Percentiles rank a stretch among this genome's conserved stretches.
Conservation (phyloP, 2,329 filamentous ascomycete genomes). For the Pleoardoris graminearum region DNA sequence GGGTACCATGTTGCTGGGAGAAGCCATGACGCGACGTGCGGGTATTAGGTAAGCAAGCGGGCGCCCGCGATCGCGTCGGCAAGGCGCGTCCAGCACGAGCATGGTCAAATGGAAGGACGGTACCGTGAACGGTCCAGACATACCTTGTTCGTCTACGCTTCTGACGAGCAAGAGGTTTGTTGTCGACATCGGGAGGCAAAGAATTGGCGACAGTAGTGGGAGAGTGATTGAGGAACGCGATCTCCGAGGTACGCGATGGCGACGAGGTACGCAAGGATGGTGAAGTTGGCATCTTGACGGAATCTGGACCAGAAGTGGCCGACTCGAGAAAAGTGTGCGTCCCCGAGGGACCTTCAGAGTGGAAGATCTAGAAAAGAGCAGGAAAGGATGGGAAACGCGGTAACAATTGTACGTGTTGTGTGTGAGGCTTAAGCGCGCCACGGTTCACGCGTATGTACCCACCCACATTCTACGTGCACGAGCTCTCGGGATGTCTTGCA, state of each 20-base stretch:
- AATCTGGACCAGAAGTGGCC: not conserved
- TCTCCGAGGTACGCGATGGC: constrained; percentile 32
- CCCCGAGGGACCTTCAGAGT: not conserved
- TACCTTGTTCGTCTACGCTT: constrained; percentile 66
- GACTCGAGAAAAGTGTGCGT: not conserved
- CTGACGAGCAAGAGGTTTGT: constrained; percentile 63
- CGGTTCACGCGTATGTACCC: constrained; percentile 1
- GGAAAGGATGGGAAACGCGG: not conserved
- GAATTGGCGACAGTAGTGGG: constrained; percentile 60
- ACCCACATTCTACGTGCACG: not conserved
- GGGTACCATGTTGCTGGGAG: not conserved
- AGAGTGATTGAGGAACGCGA: constrained; percentile 64
- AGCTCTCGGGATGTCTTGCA: constrained; percentile 7
- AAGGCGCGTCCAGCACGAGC: constrained; percentile 21
- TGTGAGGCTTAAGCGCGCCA: constrained; percentile 9
- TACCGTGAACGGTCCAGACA: constrained; percentile 28
- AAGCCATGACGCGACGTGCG: constrained; percentile 4
- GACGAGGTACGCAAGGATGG: constrained; percentile 19
- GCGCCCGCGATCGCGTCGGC: constrained; percentile 35
- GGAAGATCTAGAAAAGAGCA: not conserved
- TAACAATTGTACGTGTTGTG: not conserved
- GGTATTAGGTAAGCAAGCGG: constrained; percentile 12
- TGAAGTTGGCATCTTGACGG: constrained; percentile 9
- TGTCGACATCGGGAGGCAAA: constrained; percentile 61
- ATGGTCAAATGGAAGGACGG: constrained; percentile 8